Percentiles rank a stretch among this genome's conserved stretches.
Evolutionary conservation across 306 rosid genomes (phyloP).

Genomic region (Lupinus albus): DNA sequence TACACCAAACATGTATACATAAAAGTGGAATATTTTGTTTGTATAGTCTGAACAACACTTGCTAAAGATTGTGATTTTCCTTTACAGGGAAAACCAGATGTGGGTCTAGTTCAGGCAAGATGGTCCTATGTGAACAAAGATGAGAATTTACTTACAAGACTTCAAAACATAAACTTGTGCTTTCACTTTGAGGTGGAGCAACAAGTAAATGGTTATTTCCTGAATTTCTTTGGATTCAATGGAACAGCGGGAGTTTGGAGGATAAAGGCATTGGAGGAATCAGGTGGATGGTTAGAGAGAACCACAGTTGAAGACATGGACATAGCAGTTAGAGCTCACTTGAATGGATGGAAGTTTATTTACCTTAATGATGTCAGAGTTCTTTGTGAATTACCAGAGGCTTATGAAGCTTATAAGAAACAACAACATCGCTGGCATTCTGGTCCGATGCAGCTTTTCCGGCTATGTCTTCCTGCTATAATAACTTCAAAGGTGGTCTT

Average conservation of each 20-base stretch:
- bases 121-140: conserved; percentile 96
- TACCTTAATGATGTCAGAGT: conserved; percentile 91
- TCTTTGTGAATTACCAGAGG: conserved; percentile 91
- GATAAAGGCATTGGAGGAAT: conserved; percentile 85
- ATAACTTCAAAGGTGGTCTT: conserved; percentile 71
- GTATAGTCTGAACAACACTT: conserved; percentile 2
- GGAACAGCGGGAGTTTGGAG: conserved; percentile 99
- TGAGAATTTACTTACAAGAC: conserved; percentile 91
- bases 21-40: not conserved
- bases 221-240: conserved; percentile 95
- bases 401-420: conserved; percentile 94
- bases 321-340: conserved; percentile 92
- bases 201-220: conserved; percentile 90
- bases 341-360: conserved; percentile 92
- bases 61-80: conserved; percentile 27
- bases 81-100: conserved; percentile 81
- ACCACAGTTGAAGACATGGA: conserved; percentile 99
- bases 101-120: conserved; percentile 95
- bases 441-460: conserved; percentile 97
- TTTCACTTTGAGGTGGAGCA: conserved; percentile 99
- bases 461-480: conserved; percentile 86
- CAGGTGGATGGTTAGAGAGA: conserved; percentile 98
- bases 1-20: too few relatives aligned
- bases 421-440: conserved; percentile 99
- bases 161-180: conserved; percentile 91